Conservation (phyloP, 352 stramenopile species). For the Globisporangium splendens region DNA sequence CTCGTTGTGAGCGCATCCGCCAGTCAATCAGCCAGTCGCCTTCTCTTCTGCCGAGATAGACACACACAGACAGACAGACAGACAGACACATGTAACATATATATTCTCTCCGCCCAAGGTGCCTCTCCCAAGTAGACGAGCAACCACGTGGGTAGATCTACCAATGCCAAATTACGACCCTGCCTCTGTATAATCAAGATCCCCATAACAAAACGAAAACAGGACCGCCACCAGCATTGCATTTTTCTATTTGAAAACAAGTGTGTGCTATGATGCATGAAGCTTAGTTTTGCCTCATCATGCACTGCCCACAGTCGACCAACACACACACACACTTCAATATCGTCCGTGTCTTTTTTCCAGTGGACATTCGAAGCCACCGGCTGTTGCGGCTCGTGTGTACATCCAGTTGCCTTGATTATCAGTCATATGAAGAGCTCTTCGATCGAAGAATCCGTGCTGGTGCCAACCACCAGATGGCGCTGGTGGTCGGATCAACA, state of each 20-base stretch:
- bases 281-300: too few species aligned
- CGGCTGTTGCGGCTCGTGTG: neutral
- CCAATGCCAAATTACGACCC: neutral
- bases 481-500: neutral
- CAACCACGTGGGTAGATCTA: too few species aligned
- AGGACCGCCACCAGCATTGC: too few species aligned
- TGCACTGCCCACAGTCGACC: too few species aligned
- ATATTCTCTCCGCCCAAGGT: slow-evolving; percentile 26
- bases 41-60: slow-evolving; percentile 21
- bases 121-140: too few species aligned
- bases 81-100: slow-evolving; percentile 50
- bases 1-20: slow-evolving; percentile 23
- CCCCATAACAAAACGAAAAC: neutral
- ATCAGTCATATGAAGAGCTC: too few species aligned
- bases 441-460: too few species aligned
- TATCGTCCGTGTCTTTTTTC: neutral
- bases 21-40: slow-evolving; percentile 5
- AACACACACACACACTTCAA: too few species aligned
- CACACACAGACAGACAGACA: slow-evolving; percentile 28
- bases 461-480: neutral
- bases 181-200: neutral
- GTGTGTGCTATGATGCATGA: too few species aligned
- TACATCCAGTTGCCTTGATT: too few species aligned
- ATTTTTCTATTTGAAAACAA: too few species aligned
- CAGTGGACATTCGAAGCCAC: neutral